Evolutionary conservation across 305 asterid genomes (phyloP), one percentile per base, ranked within the genome.

Genomic region (Fraxinus baroniana): DNA sequence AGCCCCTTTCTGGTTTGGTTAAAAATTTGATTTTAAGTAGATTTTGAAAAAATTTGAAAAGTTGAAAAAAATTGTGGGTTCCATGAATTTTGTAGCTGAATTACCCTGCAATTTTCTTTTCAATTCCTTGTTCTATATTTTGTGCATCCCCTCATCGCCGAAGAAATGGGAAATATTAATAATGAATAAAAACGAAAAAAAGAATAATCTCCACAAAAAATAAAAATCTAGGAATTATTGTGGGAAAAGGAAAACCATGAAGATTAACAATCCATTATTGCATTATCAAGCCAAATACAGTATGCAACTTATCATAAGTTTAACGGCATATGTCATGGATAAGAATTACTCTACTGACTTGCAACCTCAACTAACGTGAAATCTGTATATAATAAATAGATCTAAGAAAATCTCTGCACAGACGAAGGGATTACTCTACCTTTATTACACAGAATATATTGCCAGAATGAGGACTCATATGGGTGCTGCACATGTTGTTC

Each of bases 401-500:
- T 74, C 88, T 41, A 85, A 75, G 79, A 85, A 86, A 85, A 79
- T 83, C 78, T 78, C 88, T 87, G 87, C 91, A 89, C 86, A 90
- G 62, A 66, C 62, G 68, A 79, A 12, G 77, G 79, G 77, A 77
- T 77, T 24, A 74, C n/a, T 82, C 70, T 72, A 76, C 46, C 64
- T 81, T 86, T 82, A 85, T 86, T 87, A 75, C 80, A 71, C 32
- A 18, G 52, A 66, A 30, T 30, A 76, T 30, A 78, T 28, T 7
- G 15, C 78, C 74, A 41, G 22, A 64, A 82, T 20, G 32, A 79
- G 20, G 22, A 66, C 86, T 93, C 91, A 94, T 78, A 94, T 90
- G 2, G 98, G 99, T 35, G 98, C 96, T 64, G 98, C 97, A 86
- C 99, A 95, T 2, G 96, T 92, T 13, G 93, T 91, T 88, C 93